Base-by-base conservation (phyloP, 306 rosid genomes). In the Datisca glomerata region DNA sequence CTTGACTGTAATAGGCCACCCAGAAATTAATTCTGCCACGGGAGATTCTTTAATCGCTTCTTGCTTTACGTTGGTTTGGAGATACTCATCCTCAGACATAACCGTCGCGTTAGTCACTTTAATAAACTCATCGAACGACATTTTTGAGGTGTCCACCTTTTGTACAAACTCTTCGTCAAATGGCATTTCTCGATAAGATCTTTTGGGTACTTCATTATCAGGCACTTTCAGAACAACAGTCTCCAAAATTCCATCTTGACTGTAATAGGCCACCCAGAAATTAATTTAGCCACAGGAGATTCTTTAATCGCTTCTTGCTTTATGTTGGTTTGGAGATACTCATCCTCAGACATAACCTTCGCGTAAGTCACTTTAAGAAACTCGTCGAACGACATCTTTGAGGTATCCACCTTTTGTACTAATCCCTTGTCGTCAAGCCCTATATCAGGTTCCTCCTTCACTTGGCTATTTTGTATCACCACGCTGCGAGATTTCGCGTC, bases 81-180 rank as follows among this genome's bases (percentile, higher is more conserved):
- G 21, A 34, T 18, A 32, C 2, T 73, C 75, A 2, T 59, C 73
- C 18, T 23, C 40, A n/a, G 70, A 25, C 10, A 54, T 44, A 17
- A 61, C 68, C 24, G 43, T 43, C 4, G 69, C 23, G 21, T 59
- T 41, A 2, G 79, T 63, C 8, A 33, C 47, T 28, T 44, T 38
- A 2, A 69, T 65, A 45, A 61, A 61, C 21, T 68, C 61, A 9
- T 56, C 65, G 3, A 56, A 41, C 3, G 60, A 23, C 47, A 51
- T 67, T 39, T 9, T 38, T 0, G 46, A 45, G 21, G 12, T 28
- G 14, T 24, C 47, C n/a, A n/a, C n/a, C n/a, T n/a, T n/a, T n/a
- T n/a, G n/a, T n/a, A n/a, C n/a, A n/a, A n/a, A n/a, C n/a, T n/a
- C n/a, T n/a, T n/a, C n/a, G n/a, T 32, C 37, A 1, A 9, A 32